A percentile compares a stretch with the other conserved stretches of the same genome.
These are phyloP conservation scores for Pinus tabuliformis DNA, from an alignment of 75 land plant genomes.

Conservation along the genomic window DNA sequence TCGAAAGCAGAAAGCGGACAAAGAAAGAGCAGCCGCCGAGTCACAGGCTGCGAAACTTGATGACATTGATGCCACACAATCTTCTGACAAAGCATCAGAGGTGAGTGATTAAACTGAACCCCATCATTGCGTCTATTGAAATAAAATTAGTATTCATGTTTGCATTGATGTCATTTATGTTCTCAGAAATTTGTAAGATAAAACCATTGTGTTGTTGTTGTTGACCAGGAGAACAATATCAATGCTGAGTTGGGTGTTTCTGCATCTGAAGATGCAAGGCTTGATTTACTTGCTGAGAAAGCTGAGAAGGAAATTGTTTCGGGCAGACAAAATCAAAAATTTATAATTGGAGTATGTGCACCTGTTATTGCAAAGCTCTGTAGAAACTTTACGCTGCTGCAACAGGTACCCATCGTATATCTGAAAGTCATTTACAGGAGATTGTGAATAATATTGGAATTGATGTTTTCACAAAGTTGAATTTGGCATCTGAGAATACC, in stretches of 20 bases:
- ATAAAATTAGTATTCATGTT: neutral
- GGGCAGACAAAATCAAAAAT: constrained; percentile 41
- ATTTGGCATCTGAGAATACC: neutral
- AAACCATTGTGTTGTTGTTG: neutral
- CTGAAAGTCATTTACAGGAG: neutral
- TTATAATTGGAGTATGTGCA: constrained; percentile 79
- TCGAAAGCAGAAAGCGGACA: constrained; percentile 64
- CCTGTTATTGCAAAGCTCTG: constrained; percentile 89
- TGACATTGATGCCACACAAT: constrained; percentile 15
- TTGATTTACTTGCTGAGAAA: constrained; percentile 73
- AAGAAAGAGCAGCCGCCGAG: constrained; percentile 49
- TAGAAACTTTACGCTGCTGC: constrained; percentile 69
- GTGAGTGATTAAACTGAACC: neutral
- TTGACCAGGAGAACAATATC: constrained; percentile 64
- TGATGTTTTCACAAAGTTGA: neutral
- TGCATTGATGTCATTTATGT: neutral
- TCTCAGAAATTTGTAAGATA: neutral
- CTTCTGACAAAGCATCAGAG: constrained; percentile 19
- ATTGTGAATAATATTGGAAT: neutral
- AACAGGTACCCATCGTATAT: constrained; percentile 50
- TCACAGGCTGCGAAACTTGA: constrained; percentile 9
- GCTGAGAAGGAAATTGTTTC: constrained; percentile 92
- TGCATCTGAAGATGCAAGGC: constrained; percentile 82
- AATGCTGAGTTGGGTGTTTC: constrained; percentile 89
- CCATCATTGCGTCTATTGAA: too few species aligned